Base-by-base conservation (phyloP, 75 land plant species). In the Chamaecyparis obtusa region DNA sequence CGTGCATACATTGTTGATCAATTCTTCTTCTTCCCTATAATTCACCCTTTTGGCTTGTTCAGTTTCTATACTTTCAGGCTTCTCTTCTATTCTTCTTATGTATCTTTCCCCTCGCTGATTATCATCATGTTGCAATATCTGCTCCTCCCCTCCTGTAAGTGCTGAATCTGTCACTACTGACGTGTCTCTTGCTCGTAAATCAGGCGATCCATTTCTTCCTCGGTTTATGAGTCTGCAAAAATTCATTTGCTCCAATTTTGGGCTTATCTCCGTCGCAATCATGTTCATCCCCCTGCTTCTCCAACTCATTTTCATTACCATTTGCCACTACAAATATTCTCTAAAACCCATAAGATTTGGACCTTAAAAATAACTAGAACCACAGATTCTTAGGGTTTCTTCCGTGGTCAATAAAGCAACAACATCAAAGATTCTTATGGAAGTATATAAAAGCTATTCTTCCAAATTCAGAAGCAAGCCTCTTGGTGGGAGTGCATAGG, bases 1-100 rank as follows among this genome's bases (percentile, higher is more conserved):
- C 43, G 91, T 86, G 74, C 86, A 86, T 76, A 85, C 91, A 64
- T 88, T 56, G n/a, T 91, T 88, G 86, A 94, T 80, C 32, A 90
- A 36, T 39, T 77, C 54, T 30, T 88, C 84, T 76, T 91, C 78
- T 84, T 91, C 78, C 10, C 6, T 30, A 10, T n/a, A 19, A 33
- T 54, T 48, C 64, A 51, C 9, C 2, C 1, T 35, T 56, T 54
- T 13, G 69, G 85, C 37, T 30, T 30, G 69, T 35, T 51, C 83
- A 81, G 15, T 44, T 33, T 81, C 48, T 33, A 44, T 9, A 19
- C 30, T 44, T 81, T 41, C 83, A 14, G 5, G 9, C 13, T 33
- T 74, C 46, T 81, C 49, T 43, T 81, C 51, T 81, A 24, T 81
- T 81, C 15, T 81, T 21, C 49, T 81, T 46, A 46, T 81, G 46